Conservation (phyloP, 306 rosid genomes). For the Medicago ruthenica region DNA sequence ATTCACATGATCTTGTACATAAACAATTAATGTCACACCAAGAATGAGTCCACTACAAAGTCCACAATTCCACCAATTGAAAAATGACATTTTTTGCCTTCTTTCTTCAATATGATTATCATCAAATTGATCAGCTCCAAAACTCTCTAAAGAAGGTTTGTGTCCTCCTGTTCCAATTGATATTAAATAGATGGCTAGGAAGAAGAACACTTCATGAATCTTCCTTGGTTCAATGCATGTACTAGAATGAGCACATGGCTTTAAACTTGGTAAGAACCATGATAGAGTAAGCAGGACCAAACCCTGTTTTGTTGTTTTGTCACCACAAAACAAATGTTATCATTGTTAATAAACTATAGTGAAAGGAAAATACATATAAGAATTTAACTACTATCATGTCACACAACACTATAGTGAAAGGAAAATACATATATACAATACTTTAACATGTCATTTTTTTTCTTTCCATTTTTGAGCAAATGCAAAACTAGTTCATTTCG, state of each 20-base stretch:
- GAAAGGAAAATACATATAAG: no score
- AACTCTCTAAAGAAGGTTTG: conserved; percentile 89
- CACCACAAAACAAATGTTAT: conserved; percentile 5
- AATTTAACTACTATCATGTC: background rate
- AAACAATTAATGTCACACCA: conserved; percentile 89
- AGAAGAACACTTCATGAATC: conserved; percentile 73
- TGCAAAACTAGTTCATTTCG: no score
- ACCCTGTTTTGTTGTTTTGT: conserved; percentile 60
- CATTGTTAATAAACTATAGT: background rate
- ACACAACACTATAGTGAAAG: no score
- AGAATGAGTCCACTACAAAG: conserved; percentile 77
- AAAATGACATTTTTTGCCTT: conserved; percentile 83
- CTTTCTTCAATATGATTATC: conserved; percentile 69
- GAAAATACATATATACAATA: no score
- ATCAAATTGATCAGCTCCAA: conserved; percentile 96
- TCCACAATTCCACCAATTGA: conserved; percentile 96
- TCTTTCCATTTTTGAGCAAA: no score
- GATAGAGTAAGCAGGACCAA: conserved; percentile 68
- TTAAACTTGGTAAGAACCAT: conserved; percentile 72
- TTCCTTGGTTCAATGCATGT: conserved; percentile 61
- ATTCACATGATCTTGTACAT: conserved; percentile 74
- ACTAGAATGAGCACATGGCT: conserved; percentile 50
- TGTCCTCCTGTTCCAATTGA: conserved; percentile 95
- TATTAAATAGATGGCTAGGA: conserved; percentile 76
- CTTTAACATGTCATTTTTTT: no score